Conservation (phyloP, 306 rosid genomes). For the Acacia acuminata region DNA sequence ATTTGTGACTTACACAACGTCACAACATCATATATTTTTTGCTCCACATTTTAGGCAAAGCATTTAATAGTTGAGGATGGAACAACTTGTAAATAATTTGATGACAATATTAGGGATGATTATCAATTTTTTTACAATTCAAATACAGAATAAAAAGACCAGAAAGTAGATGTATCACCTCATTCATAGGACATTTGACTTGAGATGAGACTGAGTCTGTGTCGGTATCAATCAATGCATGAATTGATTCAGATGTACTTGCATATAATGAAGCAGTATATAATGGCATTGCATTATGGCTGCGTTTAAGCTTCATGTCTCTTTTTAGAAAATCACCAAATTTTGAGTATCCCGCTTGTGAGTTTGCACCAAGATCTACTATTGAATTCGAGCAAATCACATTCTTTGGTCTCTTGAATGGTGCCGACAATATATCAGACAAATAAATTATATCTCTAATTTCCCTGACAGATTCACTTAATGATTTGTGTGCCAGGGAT, state of each 20-base stretch:
- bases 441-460: slow-evolving; percentile 14
- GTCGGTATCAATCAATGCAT: slow-evolving; percentile 5
- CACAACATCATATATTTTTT: neutral
- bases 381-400: neutral
- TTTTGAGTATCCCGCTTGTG: slow-evolving; percentile 1
- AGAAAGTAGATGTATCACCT: slow-evolving; percentile 30
- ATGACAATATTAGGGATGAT: neutral
- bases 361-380: neutral
- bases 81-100: neutral
- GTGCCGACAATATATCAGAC: slow-evolving; percentile 15
- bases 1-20: neutral
- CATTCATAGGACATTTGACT: slow-evolving; percentile 16
- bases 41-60: neutral
- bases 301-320: slow-evolving; percentile 20
- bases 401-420: neutral
- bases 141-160: neutral
- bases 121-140: neutral
- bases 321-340: neutral
- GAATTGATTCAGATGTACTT: neutral
- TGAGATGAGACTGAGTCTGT: neutral
- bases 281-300: neutral
- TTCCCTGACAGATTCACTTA: slow-evolving; percentile 20
- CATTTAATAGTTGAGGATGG: neutral
- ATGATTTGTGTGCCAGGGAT: slow-evolving; percentile 27
- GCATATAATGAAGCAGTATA: neutral